Evolutionary conservation across 768 basidiomycete species (phyloP).

Genomic region (Lenzites betulinus): DNA sequence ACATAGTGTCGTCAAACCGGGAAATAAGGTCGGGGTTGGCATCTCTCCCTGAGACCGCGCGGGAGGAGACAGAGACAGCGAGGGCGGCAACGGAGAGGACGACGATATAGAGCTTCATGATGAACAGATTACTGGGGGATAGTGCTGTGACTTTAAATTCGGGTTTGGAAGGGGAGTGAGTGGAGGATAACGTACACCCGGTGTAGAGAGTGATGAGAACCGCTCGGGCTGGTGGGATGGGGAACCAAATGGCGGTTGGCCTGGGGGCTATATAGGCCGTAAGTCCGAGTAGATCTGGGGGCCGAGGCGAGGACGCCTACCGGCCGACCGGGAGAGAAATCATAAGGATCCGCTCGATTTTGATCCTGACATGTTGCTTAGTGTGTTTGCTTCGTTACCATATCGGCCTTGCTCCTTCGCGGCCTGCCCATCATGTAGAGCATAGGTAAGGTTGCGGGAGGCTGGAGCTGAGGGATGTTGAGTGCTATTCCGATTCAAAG

Average conservation of each 20-base stretch:
- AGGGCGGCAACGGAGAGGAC: constrained; percentile 35
- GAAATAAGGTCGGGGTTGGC: constrained; percentile 43
- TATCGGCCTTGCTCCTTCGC: too few species aligned
- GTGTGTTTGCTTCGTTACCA: too few species aligned
- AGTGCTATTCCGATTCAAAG: too few species aligned
- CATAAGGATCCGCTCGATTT: too few species aligned
- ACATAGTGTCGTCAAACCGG: constrained; percentile 36
- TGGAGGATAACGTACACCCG: constrained; percentile 19
- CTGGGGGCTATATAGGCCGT: not conserved
- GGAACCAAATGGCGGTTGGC: not conserved
- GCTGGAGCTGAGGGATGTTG: too few species aligned
- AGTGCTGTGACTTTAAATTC: not conserved
- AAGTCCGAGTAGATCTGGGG: not conserved
- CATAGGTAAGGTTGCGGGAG: too few species aligned
- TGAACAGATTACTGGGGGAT: not conserved
- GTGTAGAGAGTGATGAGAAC: constrained; percentile 16
- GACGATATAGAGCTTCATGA: constrained; percentile 39
- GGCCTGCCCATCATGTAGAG: too few species aligned
- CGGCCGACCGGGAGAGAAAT: too few species aligned
- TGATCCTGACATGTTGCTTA: too few species aligned
- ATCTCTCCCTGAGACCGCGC: constrained; percentile 46
- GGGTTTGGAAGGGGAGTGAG: not conserved
- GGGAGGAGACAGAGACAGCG: constrained; percentile 41
- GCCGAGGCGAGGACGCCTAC: not conserved
- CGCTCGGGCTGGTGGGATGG: constrained; percentile 13